Base-by-base conservation (phyloP, 495 filamentous ascomycete genomes). In the Daldinia bambusicola region DNA sequence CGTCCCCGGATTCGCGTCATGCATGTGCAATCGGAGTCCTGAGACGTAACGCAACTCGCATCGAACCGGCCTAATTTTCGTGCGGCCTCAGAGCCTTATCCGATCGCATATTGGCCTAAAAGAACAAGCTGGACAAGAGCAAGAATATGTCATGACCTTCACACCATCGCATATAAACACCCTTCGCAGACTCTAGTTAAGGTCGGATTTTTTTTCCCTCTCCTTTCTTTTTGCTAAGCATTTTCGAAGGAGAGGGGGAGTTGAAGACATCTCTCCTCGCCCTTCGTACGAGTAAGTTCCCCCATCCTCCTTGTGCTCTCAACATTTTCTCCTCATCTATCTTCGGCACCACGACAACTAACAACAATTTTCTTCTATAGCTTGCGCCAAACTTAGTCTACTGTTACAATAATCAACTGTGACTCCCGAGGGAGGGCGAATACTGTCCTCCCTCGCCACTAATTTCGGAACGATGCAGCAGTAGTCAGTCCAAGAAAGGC, bases 371-470 rank as follows among this genome's bases (percentile, higher is more conserved):
- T 34, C 12, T 22, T 14, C 26, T 52, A 45, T 6, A 58, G 52
- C 26, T n/a, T n/a, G 6, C 12, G 20, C 9, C 7, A 36, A 34
- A 9, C 22, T 8, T 60, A 12, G 3, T 26, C 50, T 2, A 63
- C 58, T 56, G 40, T 20, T 38, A 60, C 50, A 38, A 36, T 13
- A 58, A 22, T 1, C 22, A 32, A 8, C 41, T 34, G 53, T 26
- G n/a, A 52, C 43, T 69, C 60, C 60, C 45, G 61, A 69, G 67
- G 67, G 67, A 69, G 67, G 60, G 52, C 60, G 0, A 45, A 26
- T 3, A 2, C 22, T 37, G 58, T 69, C 61, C 67, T 69, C 67
- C 60, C 67, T 69, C 67, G 41, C 31, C 18, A 53, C 34, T 22
- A 13, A 70, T 70, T 61, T 55, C 67, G 67, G 55, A 10, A 55